These are phyloP conservation scores for Leccinum insolens DNA, from an alignment of 1,284 basidiomycete species.

Conservation along the genomic window DNA sequence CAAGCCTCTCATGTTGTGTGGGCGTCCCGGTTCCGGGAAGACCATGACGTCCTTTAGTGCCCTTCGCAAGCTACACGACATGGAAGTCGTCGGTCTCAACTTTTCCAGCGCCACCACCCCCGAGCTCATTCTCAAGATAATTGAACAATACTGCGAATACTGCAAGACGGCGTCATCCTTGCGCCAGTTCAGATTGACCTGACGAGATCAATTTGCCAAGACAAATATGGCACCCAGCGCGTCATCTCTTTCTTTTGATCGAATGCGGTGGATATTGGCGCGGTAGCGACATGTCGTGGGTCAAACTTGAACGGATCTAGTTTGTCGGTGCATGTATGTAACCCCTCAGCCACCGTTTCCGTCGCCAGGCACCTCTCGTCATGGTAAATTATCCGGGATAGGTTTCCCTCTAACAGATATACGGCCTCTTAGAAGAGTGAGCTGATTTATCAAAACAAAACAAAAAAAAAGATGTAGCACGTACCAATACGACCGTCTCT, in stretches of 20 bases:
- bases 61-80: conserved; percentile 94
- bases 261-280: conserved; percentile 60
- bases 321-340: conserved; percentile 99
- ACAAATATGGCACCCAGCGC: conserved; percentile 98
- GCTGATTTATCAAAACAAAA: no score
- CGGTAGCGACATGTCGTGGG: conserved; percentile 73
- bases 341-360: conserved; percentile 94
- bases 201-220: conserved; percentile 96
- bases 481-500: no score
- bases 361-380: conserved; percentile 97
- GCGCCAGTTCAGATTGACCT: conserved; percentile 2
- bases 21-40: conserved; percentile 98
- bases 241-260: conserved; percentile 95
- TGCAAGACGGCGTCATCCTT: conserved; percentile 79
- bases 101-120: conserved; percentile 99
- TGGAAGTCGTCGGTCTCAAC: conserved; percentile 99
- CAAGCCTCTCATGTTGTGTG: conserved; percentile 98
- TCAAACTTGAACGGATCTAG: conserved; percentile 96
- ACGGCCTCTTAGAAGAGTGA: no score
- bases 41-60: conserved; percentile 99
- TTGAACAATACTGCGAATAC: conserved; percentile 81
- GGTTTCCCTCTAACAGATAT: conserved; percentile 94
- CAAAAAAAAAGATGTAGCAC: no score
- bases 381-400: conserved; percentile 99
- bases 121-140: conserved; percentile 97